Evolutionary conservation across 768 basidiomycete genomes (phyloP), one percentile per base, ranked within the genome.

Genomic region (Tricholoma bakamatsutake): DNA sequence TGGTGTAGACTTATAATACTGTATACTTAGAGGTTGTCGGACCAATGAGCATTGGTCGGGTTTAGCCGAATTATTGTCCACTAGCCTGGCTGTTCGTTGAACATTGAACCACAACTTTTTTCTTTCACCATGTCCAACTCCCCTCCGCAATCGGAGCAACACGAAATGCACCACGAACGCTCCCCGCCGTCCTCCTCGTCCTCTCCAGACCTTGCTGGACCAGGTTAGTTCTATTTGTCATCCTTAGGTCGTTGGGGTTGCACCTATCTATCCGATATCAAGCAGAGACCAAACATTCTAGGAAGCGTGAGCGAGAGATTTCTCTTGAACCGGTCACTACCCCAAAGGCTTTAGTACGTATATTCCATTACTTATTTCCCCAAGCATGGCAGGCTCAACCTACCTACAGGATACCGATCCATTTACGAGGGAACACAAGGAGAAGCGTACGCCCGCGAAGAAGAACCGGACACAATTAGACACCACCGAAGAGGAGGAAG

Each of bases 261-360:
- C 21, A 56, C 46, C 53, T 54, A 66, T 60, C 58, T 56, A 58
- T 61, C 56, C 60, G 59, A 61, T 61, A 58, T 59, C 52, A 53
- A 43, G 39, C 15, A 78, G 79, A 79, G 51, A 67, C 76, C 61
- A 82, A 75, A 58, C 67, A 74, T 46, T 82, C 87, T 21, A 79
- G 80, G 67, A 92, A 92, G 69, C 79, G 89, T 59, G 88, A 89
- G 68, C 76, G 89, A 34, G 88, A 90, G 69, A 81, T 85, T 21
- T 92, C 89, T 27, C 69, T 87, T 33, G 89, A 92, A 68, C 87
- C 88, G 56, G 73, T 67, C 56, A 75, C 76, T 43, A 76, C 79
- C 2, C 78, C 82, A 42, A 76, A 72, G 18, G 55, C 55, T 39
- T 40, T 62, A 57, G 77, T 79, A 60, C 71, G 69, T 69, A 59